A percentile compares a stretch with the other conserved stretches of the same genome.
These are phyloP conservation scores for Sporisorium sorghi DNA, from an alignment of 1,284 basidiomycete species.

Conservation along the genomic window DNA sequence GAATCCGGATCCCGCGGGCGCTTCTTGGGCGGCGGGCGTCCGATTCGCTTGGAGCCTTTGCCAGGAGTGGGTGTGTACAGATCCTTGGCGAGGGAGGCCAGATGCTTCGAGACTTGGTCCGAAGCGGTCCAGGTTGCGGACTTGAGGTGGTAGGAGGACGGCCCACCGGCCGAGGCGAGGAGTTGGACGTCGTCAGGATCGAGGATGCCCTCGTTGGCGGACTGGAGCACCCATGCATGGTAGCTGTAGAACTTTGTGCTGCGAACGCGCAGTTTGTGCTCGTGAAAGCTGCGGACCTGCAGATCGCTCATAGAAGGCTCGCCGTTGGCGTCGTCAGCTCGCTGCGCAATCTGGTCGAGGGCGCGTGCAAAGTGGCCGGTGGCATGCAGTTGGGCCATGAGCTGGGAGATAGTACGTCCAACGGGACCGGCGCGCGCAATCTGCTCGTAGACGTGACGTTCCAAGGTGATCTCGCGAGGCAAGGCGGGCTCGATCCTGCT, in stretches of 20 bases:
- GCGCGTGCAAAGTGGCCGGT: conserved; percentile 26
- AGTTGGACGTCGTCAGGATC: conserved; percentile 22
- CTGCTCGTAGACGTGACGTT: conserved; percentile 37
- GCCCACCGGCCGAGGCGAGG: conserved; percentile 35
- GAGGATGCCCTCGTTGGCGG: conserved; percentile 44
- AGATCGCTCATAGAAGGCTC: conserved; percentile 42
- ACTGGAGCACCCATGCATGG: conserved; percentile 48
- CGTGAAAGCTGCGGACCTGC: conserved; percentile 35
- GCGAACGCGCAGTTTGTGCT: conserved; percentile 39
- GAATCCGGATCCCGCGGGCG: conserved; percentile 11
- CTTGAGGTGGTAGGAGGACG: conserved; percentile 21
- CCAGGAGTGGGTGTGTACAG: conserved; percentile 18
- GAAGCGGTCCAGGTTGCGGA: conserved; percentile 19
- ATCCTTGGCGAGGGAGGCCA: conserved; percentile 17
- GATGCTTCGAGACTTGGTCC: conserved; percentile 5
- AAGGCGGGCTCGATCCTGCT: conserved; percentile 18
- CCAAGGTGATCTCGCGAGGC: conserved; percentile 43
- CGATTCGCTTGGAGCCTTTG: conserved; percentile 6
- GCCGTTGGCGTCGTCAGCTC: conserved; percentile 37
- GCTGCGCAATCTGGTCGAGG: conserved; percentile 24
- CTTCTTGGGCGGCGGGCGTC: conserved; percentile 27
- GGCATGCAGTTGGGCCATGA: conserved; percentile 29
- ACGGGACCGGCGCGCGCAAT: conserved; percentile 32
- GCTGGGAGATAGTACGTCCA: conserved; percentile 31
- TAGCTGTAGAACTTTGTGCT: conserved; percentile 41